These are phyloP conservation scores for Dichotomocladium elegans DNA, from an alignment of 371 early-diverging fungal species.

Conservation along the genomic window DNA sequence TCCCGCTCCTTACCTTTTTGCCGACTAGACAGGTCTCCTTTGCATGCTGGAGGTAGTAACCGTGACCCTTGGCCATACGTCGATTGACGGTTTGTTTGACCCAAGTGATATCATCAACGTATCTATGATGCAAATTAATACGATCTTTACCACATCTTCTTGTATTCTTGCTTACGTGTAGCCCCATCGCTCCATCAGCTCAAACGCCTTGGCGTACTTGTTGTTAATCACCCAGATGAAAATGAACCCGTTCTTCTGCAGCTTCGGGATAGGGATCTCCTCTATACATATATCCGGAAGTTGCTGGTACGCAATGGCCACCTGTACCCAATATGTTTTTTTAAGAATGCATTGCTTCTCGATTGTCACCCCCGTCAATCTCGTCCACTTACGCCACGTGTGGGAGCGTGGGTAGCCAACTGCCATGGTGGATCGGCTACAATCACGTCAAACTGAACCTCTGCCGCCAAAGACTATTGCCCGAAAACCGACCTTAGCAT, in stretches of 20 bases:
- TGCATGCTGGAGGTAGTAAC: slow-evolving; percentile 93
- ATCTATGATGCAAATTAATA: slow-evolving; percentile 25
- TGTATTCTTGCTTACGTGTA: slow-evolving; percentile 57
- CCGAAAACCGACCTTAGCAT: no score
- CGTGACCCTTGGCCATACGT: slow-evolving; percentile 94
- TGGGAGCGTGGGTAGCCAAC: slow-evolving; percentile 91
- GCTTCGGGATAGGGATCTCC: slow-evolving; percentile 80
- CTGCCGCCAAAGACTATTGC: slow-evolving; percentile 68
- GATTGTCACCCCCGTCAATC: no score
- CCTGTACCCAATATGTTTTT: no score
- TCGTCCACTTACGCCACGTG: slow-evolving; percentile 73
- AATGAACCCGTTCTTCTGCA: slow-evolving; percentile 84
- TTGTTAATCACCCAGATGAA: slow-evolving; percentile 97
- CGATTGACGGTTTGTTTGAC: slow-evolving; percentile 94
- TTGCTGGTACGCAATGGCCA: slow-evolving; percentile 93
- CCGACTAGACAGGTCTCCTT: slow-evolving; percentile 95
- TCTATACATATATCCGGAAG: slow-evolving; percentile 90
- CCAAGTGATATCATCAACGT: slow-evolving; percentile 94
- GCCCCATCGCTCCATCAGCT: slow-evolving; percentile 91
- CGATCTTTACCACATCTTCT: neutral
- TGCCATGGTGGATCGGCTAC: slow-evolving; percentile 97
- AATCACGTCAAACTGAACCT: slow-evolving; percentile 89
- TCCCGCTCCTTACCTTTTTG: slow-evolving; percentile 54
- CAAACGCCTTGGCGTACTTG: slow-evolving; percentile 91
- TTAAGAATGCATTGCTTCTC: no score